These are phyloP conservation scores for Colletotrichum filicis DNA, from an alignment of 2,329 filamentous ascomycete species.

Conservation along the genomic window DNA sequence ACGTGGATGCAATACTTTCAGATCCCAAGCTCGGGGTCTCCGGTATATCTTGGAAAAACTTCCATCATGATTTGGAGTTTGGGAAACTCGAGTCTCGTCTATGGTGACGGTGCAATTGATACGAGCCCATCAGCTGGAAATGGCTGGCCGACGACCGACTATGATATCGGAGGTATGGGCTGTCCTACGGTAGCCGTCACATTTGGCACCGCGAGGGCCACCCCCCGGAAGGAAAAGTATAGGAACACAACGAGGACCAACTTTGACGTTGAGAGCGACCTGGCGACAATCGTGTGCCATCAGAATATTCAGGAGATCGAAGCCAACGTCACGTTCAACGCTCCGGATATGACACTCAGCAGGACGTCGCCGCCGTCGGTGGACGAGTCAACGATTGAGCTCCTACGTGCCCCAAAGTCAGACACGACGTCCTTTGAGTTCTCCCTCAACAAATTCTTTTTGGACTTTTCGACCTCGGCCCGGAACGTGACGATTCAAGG, in stretches of 20 bases:
- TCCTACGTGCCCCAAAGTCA: neutral
- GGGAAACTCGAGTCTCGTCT: slow-evolving; percentile 1
- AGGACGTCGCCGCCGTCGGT: slow-evolving; percentile 18
- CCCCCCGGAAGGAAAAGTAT: neutral
- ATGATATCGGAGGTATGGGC: neutral
- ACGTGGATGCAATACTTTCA: slow-evolving; percentile 38
- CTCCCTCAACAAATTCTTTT: slow-evolving; percentile 3
- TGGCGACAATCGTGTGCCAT: slow-evolving; percentile 39
- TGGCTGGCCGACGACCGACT: neutral
- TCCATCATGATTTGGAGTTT: slow-evolving; percentile 37
- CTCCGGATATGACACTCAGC: slow-evolving; percentile 37
- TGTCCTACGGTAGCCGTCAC: slow-evolving; percentile 17
- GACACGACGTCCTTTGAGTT: slow-evolving; percentile 8
- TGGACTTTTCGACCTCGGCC: neutral
- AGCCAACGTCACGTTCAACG: slow-evolving; percentile 37
- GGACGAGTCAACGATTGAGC: slow-evolving; percentile 29
- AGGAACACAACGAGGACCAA: slow-evolving; percentile 30
- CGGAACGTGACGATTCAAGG: neutral
- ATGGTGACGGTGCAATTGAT: slow-evolving; percentile 37
- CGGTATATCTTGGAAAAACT: slow-evolving; percentile 38
- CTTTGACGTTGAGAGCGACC: slow-evolving; percentile 36
- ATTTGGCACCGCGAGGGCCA: slow-evolving; percentile 1
- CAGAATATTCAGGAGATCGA: slow-evolving; percentile 39
- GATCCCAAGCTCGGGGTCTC: slow-evolving; percentile 32
- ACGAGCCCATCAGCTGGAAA: slow-evolving; percentile 14